These are phyloP conservation scores for Zymoseptoria crescenta DNA, from an alignment of 2,329 filamentous ascomycete species.

Conservation along the genomic window DNA sequence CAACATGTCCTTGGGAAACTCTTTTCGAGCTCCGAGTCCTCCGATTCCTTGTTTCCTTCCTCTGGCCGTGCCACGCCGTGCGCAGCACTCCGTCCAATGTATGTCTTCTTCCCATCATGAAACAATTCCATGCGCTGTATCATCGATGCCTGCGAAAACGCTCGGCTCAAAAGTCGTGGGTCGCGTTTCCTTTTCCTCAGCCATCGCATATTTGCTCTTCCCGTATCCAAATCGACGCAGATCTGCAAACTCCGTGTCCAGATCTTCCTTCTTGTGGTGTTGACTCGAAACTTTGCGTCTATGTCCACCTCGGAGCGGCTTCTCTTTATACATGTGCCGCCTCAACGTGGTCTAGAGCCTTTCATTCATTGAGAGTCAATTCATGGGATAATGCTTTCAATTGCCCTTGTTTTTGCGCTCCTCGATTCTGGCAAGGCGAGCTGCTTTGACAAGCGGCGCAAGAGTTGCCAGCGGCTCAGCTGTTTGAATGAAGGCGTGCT, in stretches of 20 bases:
- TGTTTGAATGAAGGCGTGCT: slow-evolving; percentile 45
- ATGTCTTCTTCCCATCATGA: background rate
- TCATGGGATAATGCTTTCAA: slow-evolving; percentile 3
- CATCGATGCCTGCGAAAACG: background rate
- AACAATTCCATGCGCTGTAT: background rate
- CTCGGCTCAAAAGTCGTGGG: background rate
- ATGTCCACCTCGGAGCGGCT: background rate
- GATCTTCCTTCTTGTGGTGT: background rate
- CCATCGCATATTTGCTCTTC: background rate
- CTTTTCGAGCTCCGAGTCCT: background rate
- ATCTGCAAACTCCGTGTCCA: background rate
- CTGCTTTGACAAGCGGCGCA: slow-evolving; percentile 78
- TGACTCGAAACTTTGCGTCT: background rate
- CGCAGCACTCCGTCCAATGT: background rate
- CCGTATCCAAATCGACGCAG: background rate
- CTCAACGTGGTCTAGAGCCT: background rate
- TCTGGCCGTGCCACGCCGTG: background rate
- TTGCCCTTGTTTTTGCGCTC: slow-evolving; percentile 51
- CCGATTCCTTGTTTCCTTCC: background rate
- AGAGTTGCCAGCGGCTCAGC: slow-evolving; percentile 56
- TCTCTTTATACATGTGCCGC: background rate
- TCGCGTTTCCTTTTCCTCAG: background rate
- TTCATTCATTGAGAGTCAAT: background rate
- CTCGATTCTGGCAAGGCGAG: slow-evolving; percentile 73
- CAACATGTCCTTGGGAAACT: background rate